These are phyloP conservation scores for Pichia cactophila DNA, from an alignment of 1,139 yeast species.

Conservation along the genomic window DNA sequence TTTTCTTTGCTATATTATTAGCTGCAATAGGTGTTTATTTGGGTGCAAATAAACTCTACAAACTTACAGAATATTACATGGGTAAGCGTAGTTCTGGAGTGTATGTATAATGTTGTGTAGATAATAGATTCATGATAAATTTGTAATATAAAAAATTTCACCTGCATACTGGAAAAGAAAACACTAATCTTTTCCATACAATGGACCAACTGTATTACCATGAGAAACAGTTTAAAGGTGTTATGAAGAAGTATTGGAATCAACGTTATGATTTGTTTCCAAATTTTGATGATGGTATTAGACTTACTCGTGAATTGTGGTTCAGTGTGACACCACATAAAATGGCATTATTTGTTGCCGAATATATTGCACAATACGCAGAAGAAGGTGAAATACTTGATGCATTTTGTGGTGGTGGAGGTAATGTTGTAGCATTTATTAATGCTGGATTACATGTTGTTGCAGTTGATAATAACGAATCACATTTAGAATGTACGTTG, in stretches of 20 bases:
- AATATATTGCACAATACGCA: constrained; percentile 38
- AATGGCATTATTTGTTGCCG: constrained; percentile 58
- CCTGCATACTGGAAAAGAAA: no score
- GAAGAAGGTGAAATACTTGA: constrained; percentile 37
- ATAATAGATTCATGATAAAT: no score
- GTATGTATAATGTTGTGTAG: not conserved
- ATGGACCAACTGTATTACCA: constrained; percentile 5
- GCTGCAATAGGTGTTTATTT: constrained; percentile 50
- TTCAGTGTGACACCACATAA: constrained; percentile 86
- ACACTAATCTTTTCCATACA: not conserved
- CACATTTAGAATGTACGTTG: constrained; percentile 57
- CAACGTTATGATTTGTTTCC: constrained; percentile 53
- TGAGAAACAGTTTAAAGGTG: constrained; percentile 12
- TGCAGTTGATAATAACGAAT: constrained; percentile 58
- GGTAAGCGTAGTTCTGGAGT: not conserved
- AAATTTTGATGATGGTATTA: constrained; percentile 61
- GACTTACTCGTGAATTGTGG: constrained; percentile 77
- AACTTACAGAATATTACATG: constrained; percentile 13
- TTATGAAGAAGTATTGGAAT: constrained; percentile 49
- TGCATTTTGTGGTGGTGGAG: constrained; percentile 94
- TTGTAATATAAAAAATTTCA: not conserved
- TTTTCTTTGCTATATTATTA: constrained; percentile 44
- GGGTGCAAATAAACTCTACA: constrained; percentile 48
- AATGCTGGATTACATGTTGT: constrained; percentile 43
- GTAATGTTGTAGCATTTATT: constrained; percentile 83